Evolutionary conservation across 139 green algal genomes (phyloP), one percentile per base, ranked within the genome.

Genomic region (Coccomyxa sp.): DNA sequence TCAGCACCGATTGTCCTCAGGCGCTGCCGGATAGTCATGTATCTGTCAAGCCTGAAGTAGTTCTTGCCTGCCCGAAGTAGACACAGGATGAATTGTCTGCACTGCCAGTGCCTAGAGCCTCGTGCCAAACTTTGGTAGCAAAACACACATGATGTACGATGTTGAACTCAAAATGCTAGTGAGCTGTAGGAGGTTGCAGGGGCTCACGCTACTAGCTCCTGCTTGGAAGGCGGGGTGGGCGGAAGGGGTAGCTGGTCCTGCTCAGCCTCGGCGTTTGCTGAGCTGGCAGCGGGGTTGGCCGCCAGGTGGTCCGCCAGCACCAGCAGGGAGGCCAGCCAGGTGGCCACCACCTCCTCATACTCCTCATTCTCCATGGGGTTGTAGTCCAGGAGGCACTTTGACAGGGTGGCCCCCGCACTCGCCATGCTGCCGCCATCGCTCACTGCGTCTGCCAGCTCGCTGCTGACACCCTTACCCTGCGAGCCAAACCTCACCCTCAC

Each of bases 271-370:
- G 37, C 71, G 34, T 34, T 39, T 33, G 79, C 76, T 31, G 78
- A 41, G 0, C 36, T 68, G 55, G 75, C 75, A 8, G 10, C 55
- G 4, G 79, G 79, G n/a, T 79, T 38, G 6, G 55, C 37, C 55
- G 79, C 73, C 31, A 83, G 40, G 70, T 83, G 79, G 22, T 76
- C 73, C 18, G 79, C 73, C 39, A 83, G 68, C 18, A 73, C 77
- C 64, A 83, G 64, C 16, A 83, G 39, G 44, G 79, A 34, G 34
- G 29, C 79, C 14, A 83, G 24, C 79, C 79, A 83, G 10, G 24
- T 72, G 33, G 70, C 39, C 39, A 83, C 79, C 27, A 79, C 74
- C 72, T 78, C 55, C 73, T 83, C 54, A 40, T 83, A 83, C 6
- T 76, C 73, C 35, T 79, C 39, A 33, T 40, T 31, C 8, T 58